Percentiles rank a stretch among this genome's conserved stretches.
Conservation (phyloP, 2,329 filamentous ascomycete species). For the Ilyonectria mors-panacis region DNA sequence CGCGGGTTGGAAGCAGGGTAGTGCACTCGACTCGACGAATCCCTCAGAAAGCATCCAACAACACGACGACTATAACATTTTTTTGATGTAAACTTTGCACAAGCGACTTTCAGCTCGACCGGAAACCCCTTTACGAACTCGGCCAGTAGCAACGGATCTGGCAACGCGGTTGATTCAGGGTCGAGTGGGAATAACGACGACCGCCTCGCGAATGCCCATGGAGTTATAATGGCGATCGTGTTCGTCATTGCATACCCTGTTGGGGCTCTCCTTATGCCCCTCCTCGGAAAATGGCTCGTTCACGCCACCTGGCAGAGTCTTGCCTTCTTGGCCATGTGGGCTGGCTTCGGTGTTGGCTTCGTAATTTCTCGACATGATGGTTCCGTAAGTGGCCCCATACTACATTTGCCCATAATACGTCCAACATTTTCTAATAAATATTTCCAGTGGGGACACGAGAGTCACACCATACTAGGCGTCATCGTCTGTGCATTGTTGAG, state of each 20-base stretch:
- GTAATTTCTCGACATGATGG: constrained; percentile 56
- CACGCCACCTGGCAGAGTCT: constrained; percentile 70
- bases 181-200: neutral
- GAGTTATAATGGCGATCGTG: constrained; percentile 71
- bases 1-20: constrained; percentile 66
- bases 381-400: constrained; percentile 55
- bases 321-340: constrained; percentile 69
- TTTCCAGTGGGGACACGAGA: constrained; percentile 63
- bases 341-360: constrained; percentile 69
- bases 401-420: constrained; percentile 16
- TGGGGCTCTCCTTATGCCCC: constrained; percentile 71
- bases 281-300: constrained; percentile 67
- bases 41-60: constrained; percentile 56
- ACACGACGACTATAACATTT: constrained; percentile 60
- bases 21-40: constrained; percentile 62
- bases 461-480: constrained; percentile 70
- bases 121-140: constrained; percentile 67
- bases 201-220: constrained; percentile 57
- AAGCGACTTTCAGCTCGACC: constrained; percentile 62
- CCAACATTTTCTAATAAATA: too few species aligned
- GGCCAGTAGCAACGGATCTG: neutral
- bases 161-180: neutral
- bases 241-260: constrained; percentile 72
- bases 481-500: constrained; percentile 67
- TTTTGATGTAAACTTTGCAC: constrained; percentile 63